Evolutionary conservation across 139 green algal genomes (phyloP), one percentile per base, ranked within the genome.

Genomic region (Chlamydomonas schloesseri): DNA sequence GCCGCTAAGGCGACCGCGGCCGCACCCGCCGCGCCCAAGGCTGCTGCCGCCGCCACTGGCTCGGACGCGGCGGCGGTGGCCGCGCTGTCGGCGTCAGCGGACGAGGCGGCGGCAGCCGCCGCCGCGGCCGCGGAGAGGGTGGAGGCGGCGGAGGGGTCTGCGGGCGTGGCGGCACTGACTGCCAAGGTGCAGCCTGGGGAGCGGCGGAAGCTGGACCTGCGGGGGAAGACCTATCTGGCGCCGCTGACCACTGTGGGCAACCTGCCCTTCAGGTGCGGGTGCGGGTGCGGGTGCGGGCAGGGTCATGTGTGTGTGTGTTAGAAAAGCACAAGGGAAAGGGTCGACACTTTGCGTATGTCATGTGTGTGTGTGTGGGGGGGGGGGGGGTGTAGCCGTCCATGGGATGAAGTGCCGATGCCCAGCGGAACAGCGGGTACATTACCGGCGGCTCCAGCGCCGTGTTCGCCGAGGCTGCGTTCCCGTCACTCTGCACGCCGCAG

Each of bases 181-280:
- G 89, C 34, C 91, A 95, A 47, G 73, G n/a, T 93, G 47, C 77
- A 76, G 47, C 60, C 87, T 0, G 69, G 55, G 34, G 95, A 96
- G 87, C 93, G 92, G 87, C 71, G 79, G 42, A 46, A 10, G 0
- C 31, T 99, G 23, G 96, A 99, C 89, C 96, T 99, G 42, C 73
- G 91, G 10, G 95, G 93, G 29, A 99, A 99, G 92, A 90, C 94
- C 17, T 98, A 98, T 84, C 91, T 99, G 47, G 98, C 98, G 9
- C 98, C 98, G 17, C 91, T 99, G 24, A 99, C 98, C 18, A 99
- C 98, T 13, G 95, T 98, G 31, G 97, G 97, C 86, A 99, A 99
- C 93, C 94, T 99, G 70, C 97, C 97, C 29, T 99, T 99, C 91
- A 91, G 88, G 53, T 89, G 78, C 0, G 64, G 15, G 26, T 2